These are phyloP conservation scores for Exsudoporus floridanus DNA, from an alignment of 1,284 basidiomycete species.

Conservation along the genomic window DNA sequence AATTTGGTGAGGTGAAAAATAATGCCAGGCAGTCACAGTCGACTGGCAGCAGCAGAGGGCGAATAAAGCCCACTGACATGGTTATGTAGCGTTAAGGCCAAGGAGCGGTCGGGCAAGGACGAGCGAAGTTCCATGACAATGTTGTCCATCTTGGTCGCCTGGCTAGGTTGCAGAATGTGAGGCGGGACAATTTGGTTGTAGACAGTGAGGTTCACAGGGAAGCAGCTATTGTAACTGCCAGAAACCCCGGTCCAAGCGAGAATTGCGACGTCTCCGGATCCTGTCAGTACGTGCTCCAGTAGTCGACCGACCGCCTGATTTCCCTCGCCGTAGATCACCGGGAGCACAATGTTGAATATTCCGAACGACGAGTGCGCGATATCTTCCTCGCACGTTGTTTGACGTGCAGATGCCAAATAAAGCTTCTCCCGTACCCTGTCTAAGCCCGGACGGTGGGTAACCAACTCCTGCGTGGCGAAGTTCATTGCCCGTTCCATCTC, in stretches of 20 bases:
- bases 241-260: conserved; percentile 23
- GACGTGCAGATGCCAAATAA: conserved; percentile 12
- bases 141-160: neutral
- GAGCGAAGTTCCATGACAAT: neutral
- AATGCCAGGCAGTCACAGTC: conserved; percentile 8
- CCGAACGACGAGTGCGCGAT: conserved; percentile 17
- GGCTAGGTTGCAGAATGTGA: conserved; percentile 1
- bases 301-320: conserved; percentile 19
- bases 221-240: conserved; percentile 8
- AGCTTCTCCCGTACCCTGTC: no score
- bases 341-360: conserved; percentile 12
- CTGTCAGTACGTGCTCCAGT: conserved; percentile 11
- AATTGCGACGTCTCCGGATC: conserved; percentile 8
- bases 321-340: conserved; percentile 12
- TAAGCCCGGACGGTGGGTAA: no score
- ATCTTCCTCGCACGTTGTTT: conserved; percentile 13
- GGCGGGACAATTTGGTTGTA: conserved; percentile 1
- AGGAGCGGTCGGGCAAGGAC: neutral
- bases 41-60: neutral
- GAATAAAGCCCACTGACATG: conserved; percentile 1
- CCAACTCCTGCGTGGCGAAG: no score
- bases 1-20: conserved; percentile 2
- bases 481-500: conserved; percentile 13
- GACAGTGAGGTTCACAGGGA: conserved; percentile 7
- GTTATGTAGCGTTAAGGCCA: neutral